phyloP scores from a whole-genome alignment of 208 protist genomes.

The Lotmaria passim region DNA sequence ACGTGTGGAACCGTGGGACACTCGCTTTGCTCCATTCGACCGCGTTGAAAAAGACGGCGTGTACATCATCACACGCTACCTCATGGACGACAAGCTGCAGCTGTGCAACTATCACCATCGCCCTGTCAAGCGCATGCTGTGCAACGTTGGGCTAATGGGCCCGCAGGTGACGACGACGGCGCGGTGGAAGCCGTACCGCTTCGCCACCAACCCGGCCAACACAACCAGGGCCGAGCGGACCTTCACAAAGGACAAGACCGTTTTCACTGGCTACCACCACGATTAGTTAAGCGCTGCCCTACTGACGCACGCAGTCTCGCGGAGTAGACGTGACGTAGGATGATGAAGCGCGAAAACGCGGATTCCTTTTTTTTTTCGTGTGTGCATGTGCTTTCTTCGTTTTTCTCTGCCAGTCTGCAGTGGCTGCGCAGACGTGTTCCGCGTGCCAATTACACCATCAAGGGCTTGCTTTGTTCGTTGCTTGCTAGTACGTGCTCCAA shows the following conservation, averaged over 20 bases:
- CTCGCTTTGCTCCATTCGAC: constrained; percentile 90
- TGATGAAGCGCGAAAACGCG: too few species aligned
- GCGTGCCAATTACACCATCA: too few species aligned
- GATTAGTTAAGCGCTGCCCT: constrained; percentile 39
- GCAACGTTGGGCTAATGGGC: constrained; percentile 89
- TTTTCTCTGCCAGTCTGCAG: too few species aligned
- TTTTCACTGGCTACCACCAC: constrained; percentile 78
- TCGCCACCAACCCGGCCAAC: constrained; percentile 73
- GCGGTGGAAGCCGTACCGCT: constrained; percentile 90
- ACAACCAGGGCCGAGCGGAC: constrained; percentile 78
- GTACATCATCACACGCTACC: constrained; percentile 78
- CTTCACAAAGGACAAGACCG: constrained; percentile 84
- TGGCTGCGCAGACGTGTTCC: too few species aligned
- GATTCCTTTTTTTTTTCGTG: not conserved
- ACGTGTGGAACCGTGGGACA: constrained; percentile 89
- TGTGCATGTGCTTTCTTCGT: not conserved
- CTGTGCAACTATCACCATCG: constrained; percentile 90
- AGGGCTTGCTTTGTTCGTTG: too few species aligned
- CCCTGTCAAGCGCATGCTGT: constrained; percentile 85
- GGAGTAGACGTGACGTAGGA: too few species aligned
- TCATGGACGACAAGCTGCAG: constrained; percentile 93
- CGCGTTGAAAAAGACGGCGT: constrained; percentile 90
- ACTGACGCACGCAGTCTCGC: too few species aligned
- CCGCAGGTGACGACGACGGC: constrained; percentile 79
- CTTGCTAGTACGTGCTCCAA: too few species aligned